Percentiles rank a stretch among this genome's conserved stretches.
Conservation (phyloP, 202 grass and related monocot species). For the Saccharum hybrid region DNA sequence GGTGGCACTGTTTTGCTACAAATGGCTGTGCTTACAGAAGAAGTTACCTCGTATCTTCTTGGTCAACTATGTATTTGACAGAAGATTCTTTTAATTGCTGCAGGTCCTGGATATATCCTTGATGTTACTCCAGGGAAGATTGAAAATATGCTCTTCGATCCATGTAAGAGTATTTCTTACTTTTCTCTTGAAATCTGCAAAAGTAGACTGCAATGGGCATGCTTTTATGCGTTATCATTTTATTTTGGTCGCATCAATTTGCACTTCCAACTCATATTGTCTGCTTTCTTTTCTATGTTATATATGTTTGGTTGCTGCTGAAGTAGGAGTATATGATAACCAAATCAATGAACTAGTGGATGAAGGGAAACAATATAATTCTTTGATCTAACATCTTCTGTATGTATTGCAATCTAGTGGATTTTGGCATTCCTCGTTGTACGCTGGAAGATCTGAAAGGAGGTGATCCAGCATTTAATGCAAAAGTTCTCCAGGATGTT, state of each 20-base stretch:
- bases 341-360: constrained; percentile 1
- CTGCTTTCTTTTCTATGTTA: neutral
- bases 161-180: constrained; percentile 60
- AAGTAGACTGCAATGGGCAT: neutral
- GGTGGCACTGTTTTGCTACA: constrained; percentile 18
- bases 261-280: neutral
- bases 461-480: constrained; percentile 75
- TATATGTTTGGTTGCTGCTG: constrained; percentile 7
- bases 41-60: constrained; percentile 14
- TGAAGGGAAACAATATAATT: neutral
- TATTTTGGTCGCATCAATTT: neutral
- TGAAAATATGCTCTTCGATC: constrained; percentile 82
- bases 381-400: constrained; percentile 1
- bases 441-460: constrained; percentile 83
- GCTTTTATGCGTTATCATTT: constrained; percentile 21
- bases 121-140: constrained; percentile 87
- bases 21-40: neutral
- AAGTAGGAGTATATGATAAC: neutral
- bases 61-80: constrained; percentile 23
- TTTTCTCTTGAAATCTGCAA: constrained; percentile 15
- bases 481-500: constrained; percentile 82
- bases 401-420: constrained; percentile 62
- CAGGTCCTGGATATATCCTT: constrained; percentile 93
- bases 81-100: constrained; percentile 31
- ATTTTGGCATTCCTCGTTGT: constrained; percentile 94